Conservation (phyloP, 164 flowering plant genomes). For the Berberis thunbergii region DNA sequence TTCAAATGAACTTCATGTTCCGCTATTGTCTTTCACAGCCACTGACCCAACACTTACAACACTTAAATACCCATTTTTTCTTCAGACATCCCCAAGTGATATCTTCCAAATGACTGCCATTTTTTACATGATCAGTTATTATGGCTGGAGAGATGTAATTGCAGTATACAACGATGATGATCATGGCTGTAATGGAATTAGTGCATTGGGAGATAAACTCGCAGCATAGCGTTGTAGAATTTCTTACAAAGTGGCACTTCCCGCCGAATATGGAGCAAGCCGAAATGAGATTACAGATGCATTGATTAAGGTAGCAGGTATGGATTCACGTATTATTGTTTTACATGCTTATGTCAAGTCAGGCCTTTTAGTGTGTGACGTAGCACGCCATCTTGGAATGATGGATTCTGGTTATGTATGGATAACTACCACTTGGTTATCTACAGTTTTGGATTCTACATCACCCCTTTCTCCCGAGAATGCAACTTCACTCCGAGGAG, state of each 20-base stretch:
- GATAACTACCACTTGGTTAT: conserved; percentile 36
- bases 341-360: conserved; percentile 17
- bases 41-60: conserved; percentile 17
- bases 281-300: conserved; percentile 15
- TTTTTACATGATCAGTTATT: conserved; percentile 11
- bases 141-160: conserved; percentile 18
- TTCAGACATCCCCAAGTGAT: conserved; percentile 17
- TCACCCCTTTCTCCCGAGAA: conserved; percentile 7
- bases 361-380: conserved; percentile 20
- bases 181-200: conserved; percentile 15
- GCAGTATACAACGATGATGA: conserved; percentile 18
- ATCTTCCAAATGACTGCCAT: conserved; percentile 17
- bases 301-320: conserved; percentile 19
- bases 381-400: conserved; percentile 27
- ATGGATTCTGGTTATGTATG: conserved; percentile 32
- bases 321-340: conserved; percentile 30
- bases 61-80: conserved; percentile 20
- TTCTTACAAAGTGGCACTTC: conserved; percentile 16
- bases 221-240: conserved; percentile 15
- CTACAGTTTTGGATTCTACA: conserved; percentile 20
- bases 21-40: conserved; percentile 18
- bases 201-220: conserved; percentile 17
- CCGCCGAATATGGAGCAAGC: conserved; percentile 8
- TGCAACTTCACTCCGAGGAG: conserved; percentile 12
- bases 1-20: conserved; percentile 19